phyloP scores from a whole-genome alignment of 2,329 filamentous ascomycete genomes.

The Clonostachys chloroleuca region DNA sequence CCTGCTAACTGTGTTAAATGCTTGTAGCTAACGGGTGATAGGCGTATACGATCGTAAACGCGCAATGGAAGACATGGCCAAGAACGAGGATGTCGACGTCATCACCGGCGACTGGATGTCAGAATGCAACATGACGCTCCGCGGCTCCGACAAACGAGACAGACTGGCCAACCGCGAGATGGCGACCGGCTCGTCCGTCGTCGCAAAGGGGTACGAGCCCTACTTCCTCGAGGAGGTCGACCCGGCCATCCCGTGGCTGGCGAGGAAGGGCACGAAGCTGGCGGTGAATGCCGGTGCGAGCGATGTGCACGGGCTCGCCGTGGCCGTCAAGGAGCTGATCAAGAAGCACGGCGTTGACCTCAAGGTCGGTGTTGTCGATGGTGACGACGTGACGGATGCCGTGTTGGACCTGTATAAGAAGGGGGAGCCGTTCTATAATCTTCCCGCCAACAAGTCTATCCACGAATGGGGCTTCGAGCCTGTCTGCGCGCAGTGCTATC shows the following conservation, averaged over 20 bases:
- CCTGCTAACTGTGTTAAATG: too few relatives aligned
- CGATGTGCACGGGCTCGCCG: slow-evolving; percentile 15
- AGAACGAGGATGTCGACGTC: slow-evolving; percentile 17
- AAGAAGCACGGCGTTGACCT: slow-evolving; percentile 21
- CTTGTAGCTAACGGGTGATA: not conserved
- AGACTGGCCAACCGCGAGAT: slow-evolving; percentile 11
- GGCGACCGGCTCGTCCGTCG: slow-evolving; percentile 15
- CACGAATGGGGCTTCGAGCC: slow-evolving; percentile 16
- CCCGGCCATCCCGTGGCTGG: slow-evolving; percentile 20
- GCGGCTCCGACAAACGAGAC: slow-evolving; percentile 18
- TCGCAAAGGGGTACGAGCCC: slow-evolving; percentile 34
- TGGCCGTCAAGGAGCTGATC: slow-evolving; percentile 11
- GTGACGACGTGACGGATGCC: slow-evolving; percentile 22
- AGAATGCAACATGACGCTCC: slow-evolving; percentile 20
- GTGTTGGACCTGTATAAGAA: slow-evolving; percentile 15
- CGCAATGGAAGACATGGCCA: slow-evolving; percentile 15
- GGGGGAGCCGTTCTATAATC: slow-evolving; percentile 12
- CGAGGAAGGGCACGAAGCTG: slow-evolving; percentile 20
- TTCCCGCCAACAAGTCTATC: slow-evolving; percentile 14
- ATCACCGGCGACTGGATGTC: slow-evolving; percentile 24
- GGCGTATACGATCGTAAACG: slow-evolving; percentile 31
- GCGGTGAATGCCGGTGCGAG: slow-evolving; percentile 28
- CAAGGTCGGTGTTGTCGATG: slow-evolving; percentile 25
- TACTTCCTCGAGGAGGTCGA: slow-evolving; percentile 20
- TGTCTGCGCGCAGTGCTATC: slow-evolving; percentile 29